Base-by-base conservation (phyloP, 352 stramenopile species). In the Thraustochytrium sp. region DNA sequence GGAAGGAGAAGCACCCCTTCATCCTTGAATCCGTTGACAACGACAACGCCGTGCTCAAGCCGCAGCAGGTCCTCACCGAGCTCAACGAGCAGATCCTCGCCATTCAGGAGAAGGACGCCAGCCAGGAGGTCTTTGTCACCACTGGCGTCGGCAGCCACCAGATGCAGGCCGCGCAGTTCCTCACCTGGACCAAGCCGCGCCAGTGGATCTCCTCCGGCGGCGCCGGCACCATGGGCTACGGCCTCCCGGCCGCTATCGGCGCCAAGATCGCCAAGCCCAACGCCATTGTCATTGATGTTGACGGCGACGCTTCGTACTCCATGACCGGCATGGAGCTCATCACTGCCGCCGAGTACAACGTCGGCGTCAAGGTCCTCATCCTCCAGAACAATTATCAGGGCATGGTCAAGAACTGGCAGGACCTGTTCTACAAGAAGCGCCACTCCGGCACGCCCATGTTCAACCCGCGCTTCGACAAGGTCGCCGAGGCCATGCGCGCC, bases 331-430 rank as follows among this genome's bases (percentile, higher is more conserved):
- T 92, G 3, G 95, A 98, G 88, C 94, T 98, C 85, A 95, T 96
- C 48, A 98, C 95, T 2, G 92, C 96, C 36, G 93, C 92, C 18
- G 92, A 98, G 86, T 94, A 95, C 85, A 93, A 94, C 84, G 94
- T 98, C 40, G 91, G 91, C 36, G 92, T 98, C 29, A 98, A 98
- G 88, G 92, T 98, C 75, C 87, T 98, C 64, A 89, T 98, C 84
- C 88, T 98, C 34, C 97, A 98, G 87, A 98, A 98, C 87, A 91
- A 98, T 85, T 95, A 94, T 85, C 95, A 98, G 89, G 96, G 96
- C 86, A 98, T 98, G 95, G 95, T 98, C 72, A 97, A 98, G 90
- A 95, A 98, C 87, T 98, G 95, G 95, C 94, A 98, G 87, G 92
- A 96, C 77, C 89, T 98, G 78, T 98, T 98, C 87, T 97, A 98